phyloP scores from a whole-genome alignment of 2,329 filamentous ascomycete genomes.

The Botryotinia convoluta region DNA sequence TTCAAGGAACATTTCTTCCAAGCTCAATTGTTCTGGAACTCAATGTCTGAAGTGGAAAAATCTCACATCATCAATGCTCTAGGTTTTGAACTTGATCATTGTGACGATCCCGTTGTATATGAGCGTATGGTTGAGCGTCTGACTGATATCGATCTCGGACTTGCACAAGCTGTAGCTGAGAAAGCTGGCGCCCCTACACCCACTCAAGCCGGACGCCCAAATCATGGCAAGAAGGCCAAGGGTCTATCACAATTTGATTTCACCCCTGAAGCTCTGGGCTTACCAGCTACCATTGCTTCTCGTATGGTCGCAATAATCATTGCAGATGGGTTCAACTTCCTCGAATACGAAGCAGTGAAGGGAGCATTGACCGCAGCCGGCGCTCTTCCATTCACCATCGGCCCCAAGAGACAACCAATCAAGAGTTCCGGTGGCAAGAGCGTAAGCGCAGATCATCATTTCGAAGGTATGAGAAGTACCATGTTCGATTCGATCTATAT shows the following conservation, averaged over 20 bases:
- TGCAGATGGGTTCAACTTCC: conserved; percentile 70
- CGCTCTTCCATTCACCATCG: conserved; percentile 73
- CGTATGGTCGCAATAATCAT: conserved; percentile 74
- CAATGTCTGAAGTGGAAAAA: conserved; percentile 64
- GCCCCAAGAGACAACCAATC: conserved; percentile 62
- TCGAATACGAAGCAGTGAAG: conserved; percentile 64
- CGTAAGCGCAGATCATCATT: conserved; percentile 69
- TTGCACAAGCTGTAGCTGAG: conserved; percentile 67
- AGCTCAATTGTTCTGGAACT: conserved; percentile 82
- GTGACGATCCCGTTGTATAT: conserved; percentile 75
- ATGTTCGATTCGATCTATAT: conserved; percentile 80
- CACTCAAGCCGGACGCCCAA: conserved; percentile 50
- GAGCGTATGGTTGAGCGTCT: conserved; percentile 66
- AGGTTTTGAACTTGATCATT: conserved; percentile 75
- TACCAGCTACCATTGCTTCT: conserved; percentile 63
- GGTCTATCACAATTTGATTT: conserved; percentile 69
- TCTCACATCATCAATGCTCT: conserved; percentile 59
- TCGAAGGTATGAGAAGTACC: conserved; percentile 75
- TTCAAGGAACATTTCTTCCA: conserved; percentile 77
- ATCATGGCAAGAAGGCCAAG: conserved; percentile 66
- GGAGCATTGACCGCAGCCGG: conserved; percentile 58
- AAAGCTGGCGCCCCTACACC: conserved; percentile 66
- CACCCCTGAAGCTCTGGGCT: conserved; percentile 46
- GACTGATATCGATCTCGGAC: conserved; percentile 66
- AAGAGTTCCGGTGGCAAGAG: conserved; percentile 44